Percentiles rank a stretch among this genome's conserved stretches.
phyloP scores from a whole-genome alignment of 805 yeast genomes.

The Myxozyma geophila region DNA sequence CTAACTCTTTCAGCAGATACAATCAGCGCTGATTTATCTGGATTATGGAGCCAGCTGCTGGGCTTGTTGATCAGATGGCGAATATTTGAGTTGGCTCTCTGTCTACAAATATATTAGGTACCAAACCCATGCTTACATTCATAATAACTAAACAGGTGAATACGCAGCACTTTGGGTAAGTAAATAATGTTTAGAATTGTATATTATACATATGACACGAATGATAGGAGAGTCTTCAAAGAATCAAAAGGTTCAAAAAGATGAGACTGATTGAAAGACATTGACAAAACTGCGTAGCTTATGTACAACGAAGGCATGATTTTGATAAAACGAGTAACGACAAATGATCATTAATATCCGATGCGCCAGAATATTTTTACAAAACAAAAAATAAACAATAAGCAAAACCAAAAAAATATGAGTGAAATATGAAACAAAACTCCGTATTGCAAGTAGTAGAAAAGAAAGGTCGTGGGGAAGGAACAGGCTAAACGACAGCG shows the following conservation, averaged over 20 bases:
- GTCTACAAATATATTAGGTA: neutral
- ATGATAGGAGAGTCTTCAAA: conserved; percentile 4
- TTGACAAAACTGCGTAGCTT: neutral
- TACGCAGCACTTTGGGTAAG: neutral
- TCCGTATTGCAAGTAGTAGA: conserved; percentile 2
- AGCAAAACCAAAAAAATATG: neutral
- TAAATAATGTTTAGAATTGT: neutral
- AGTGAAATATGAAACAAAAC: neutral
- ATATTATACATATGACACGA: conserved; percentile 1
- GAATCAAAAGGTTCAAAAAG: neutral
- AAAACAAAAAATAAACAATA: neutral
- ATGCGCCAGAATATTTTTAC: neutral
- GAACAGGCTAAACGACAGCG: neutral
- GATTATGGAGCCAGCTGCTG: too few relatives aligned
- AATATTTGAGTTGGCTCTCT: neutral
- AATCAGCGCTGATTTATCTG: too few relatives aligned
- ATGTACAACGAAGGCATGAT: neutral
- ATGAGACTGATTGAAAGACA: neutral
- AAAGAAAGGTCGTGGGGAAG: neutral
- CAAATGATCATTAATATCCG: neutral
- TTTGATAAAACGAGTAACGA: neutral
- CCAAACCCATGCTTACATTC: neutral
- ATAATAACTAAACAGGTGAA: neutral
- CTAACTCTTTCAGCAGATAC: too few relatives aligned
- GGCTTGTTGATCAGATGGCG: neutral